These are phyloP conservation scores for Solanum chmielewskii DNA, from an alignment of 257 asterid genomes.

Conservation along the genomic window DNA sequence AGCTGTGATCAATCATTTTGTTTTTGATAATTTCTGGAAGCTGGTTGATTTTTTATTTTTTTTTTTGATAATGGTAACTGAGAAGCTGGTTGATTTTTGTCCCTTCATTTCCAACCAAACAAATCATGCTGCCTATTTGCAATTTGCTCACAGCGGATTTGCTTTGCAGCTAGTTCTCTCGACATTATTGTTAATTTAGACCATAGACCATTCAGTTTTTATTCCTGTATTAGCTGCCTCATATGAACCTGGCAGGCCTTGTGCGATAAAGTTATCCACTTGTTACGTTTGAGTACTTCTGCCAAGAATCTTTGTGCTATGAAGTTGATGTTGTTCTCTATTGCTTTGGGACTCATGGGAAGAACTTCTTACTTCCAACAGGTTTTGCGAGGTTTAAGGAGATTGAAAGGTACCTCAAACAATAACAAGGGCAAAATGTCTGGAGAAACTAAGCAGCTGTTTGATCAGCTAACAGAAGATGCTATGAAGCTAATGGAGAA, in stretches of 20 bases:
- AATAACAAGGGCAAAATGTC: conserved; percentile 87
- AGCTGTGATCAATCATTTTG: background rate
- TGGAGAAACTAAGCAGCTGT: conserved; percentile 51
- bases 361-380: conserved; percentile 8
- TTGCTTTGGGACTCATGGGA: background rate
- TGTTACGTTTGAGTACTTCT: background rate
- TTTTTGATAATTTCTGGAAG: background rate
- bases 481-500: conserved; percentile 84
- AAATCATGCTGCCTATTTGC: background rate
- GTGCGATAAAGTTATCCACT: background rate
- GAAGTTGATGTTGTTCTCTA: background rate
- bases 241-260: background rate
- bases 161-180: background rate
- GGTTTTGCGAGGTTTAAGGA: conserved; percentile 89
- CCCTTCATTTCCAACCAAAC: background rate
- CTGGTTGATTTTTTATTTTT: background rate
- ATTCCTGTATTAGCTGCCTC: background rate
- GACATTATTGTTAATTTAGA: background rate
- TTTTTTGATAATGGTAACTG: too few relatives aligned
- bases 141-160: background rate
- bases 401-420: conserved; percentile 78
- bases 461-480: conserved; percentile 96
- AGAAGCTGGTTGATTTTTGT: background rate
- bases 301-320: background rate
- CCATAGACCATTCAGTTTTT: background rate